Evolutionary conservation across 1,139 yeast species (phyloP), one percentile per base, ranked within the genome.

Genomic region (Wickerhamiella infanticola): DNA sequence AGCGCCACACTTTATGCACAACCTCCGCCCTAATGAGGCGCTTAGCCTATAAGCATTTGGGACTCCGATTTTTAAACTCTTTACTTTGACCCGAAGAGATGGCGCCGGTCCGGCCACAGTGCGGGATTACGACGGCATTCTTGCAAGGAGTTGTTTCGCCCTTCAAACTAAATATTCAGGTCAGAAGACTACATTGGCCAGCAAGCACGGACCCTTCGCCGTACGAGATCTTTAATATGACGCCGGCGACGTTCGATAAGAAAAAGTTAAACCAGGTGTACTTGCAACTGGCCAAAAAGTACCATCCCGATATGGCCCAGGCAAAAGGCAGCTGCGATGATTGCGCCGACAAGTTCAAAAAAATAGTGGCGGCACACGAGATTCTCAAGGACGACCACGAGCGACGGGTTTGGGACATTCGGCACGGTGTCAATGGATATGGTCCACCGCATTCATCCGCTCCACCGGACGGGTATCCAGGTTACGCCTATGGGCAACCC

Each of bases 291-390:
- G 90, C 93, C 13, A 85, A 83, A 61, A 59, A 78, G 5, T 88
- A 90, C 58, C 97, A 90, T 57, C 97, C 98, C 0, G 98, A 90
- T 63, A 64, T 79, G 5, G 53, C 53, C 37, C 7, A 29, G 2
- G 33, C 7, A 7, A 29, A 29, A 29, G 33, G 7, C 7, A 11
- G 33, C 33, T 48, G 48, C 24, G 46, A 37, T 7, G 49, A 51
- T 11, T 39, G 48, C 36, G 55, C 56, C 4, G 71, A 67, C 13
- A 64, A 95, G 48, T 88, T 85, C 61, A 83, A 81, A 56, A 66
- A 72, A 51, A 64, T 86, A 4, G 78, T 80, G 37, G 73, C 75
- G 27, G 95, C 95, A 0, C 88, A 90, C 59, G 75, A 75, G 11
- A 66, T 84, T 11, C 63, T 88, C 42, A 74, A 72, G 50, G 79